Conservation (phyloP, 768 basidiomycete genomes). For the Lyophyllum shimeji region DNA sequence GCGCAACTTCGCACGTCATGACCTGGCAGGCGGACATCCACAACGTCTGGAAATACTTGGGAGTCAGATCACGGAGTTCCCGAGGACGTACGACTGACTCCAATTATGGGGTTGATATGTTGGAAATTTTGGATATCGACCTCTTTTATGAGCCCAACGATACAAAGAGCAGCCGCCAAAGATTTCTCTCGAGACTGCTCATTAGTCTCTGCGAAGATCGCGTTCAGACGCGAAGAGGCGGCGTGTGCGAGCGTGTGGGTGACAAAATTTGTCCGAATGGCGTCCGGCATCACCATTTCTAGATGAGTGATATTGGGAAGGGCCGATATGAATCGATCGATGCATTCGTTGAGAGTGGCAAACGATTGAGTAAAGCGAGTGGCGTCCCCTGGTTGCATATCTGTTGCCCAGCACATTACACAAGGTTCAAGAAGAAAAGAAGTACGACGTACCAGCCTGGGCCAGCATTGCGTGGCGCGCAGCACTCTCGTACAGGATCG, state of each 20-base stretch:
- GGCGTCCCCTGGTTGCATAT: slow-evolving; percentile 18
- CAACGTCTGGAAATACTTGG: slow-evolving; percentile 31
- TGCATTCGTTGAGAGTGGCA: slow-evolving; percentile 22
- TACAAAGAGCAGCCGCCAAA: slow-evolving; percentile 35
- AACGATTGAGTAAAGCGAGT: slow-evolving; percentile 22
- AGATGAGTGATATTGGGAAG: slow-evolving; percentile 9
- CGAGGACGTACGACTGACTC: slow-evolving; percentile 33
- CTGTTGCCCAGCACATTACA: slow-evolving; percentile 12
- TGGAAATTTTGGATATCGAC: slow-evolving; percentile 38
- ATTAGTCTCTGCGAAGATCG: slow-evolving; percentile 21
- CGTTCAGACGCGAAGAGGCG: slow-evolving; percentile 27
- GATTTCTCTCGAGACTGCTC: slow-evolving; percentile 39
- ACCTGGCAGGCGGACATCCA: slow-evolving; percentile 45
- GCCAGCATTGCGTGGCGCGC: background rate
- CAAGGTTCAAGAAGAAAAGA: background rate
- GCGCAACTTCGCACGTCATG: slow-evolving; percentile 42
- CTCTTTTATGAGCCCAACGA: slow-evolving; percentile 37
- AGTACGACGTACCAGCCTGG: background rate
- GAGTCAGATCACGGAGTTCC: background rate
- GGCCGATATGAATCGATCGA: slow-evolving; percentile 18
- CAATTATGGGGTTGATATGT: slow-evolving; percentile 46
- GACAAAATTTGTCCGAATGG: slow-evolving; percentile 17
- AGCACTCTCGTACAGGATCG: slow-evolving; percentile 1
- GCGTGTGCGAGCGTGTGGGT: slow-evolving; percentile 26
- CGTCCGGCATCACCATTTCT: slow-evolving; percentile 2